Evolutionary conservation across 306 rosid genomes (phyloP), one percentile per base, ranked within the genome.

Genomic region (Myrica gale): DNA sequence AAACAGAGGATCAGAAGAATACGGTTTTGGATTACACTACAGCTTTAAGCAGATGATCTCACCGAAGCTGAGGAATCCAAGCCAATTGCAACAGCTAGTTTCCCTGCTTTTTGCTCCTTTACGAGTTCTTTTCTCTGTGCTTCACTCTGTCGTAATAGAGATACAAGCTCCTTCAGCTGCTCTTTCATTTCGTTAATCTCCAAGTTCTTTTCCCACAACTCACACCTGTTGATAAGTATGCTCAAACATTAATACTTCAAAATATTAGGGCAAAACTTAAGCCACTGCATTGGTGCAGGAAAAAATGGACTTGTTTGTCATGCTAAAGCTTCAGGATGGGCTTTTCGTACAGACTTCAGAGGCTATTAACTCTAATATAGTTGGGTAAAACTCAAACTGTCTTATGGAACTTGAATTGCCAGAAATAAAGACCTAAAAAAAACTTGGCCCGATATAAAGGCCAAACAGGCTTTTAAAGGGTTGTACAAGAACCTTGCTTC

Each of bases 121-220:
- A 83, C 76, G 74, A 89, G 91, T 78, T 89, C 92, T 69, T 67
- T 85, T 75, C 82, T 79, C 80, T 88, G 89, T 77, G 82, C 78
- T 84, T 89, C 94, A 77, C 97, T 91, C 82, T 83, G 86, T 72
- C 78, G 85, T 57, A 89, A 81, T 16, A 91, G 82, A 69, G 56
- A 68, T 62, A 82, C 79, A 55, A 91, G 90, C 78, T 91, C 91
- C 71, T 82, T 83, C 43, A 91, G 83, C 78, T 91, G 90, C 70
- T 89, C 97, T 75, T 89, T 86, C 84, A 86, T 86, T 78, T 91
- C 97, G 80, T 86, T 82, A 57, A 91, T 84, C 78, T 88, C 92
- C 83, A 83, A 82, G 72, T 85, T 80, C 90, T 84, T 89, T 82
- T 89, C 92, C 92, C 90, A 91, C 85, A 89, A 76, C 47, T 81